phyloP scores from a whole-genome alignment of 257 asterid genomes.

The Paulownia fortunei region DNA sequence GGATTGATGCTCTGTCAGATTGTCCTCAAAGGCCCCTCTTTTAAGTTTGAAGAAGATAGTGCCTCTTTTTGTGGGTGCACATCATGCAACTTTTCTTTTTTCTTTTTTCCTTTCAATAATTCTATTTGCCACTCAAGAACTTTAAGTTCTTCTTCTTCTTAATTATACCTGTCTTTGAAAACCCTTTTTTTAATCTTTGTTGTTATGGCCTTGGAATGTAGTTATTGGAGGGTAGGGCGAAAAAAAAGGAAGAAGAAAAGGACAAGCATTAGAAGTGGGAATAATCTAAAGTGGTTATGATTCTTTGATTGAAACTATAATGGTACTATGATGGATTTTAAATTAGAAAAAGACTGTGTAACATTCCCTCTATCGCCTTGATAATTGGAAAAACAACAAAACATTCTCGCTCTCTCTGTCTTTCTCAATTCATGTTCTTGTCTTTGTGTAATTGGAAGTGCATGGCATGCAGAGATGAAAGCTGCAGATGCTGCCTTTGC shows the following conservation, averaged over 20 bases:
- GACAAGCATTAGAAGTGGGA: conserved; percentile 72
- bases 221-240: conserved; percentile 41
- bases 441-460: conserved; percentile 46
- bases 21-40: conserved; percentile 35
- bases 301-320: conserved; percentile 57
- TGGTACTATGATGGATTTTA: conserved; percentile 33
- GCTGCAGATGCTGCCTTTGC: conserved; percentile 35
- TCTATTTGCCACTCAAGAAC: not conserved
- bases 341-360: conserved; percentile 25
- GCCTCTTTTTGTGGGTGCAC: conserved; percentile 40
- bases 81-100: conserved; percentile 21
- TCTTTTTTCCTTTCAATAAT: conserved; percentile 14
- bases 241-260: conserved; percentile 22
- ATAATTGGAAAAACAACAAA: conserved; percentile 40
- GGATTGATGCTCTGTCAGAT: conserved; percentile 37
- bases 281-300: conserved; percentile 68
- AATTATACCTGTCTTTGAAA: conserved; percentile 30
- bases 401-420: conserved; percentile 40
- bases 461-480: conserved; percentile 45
- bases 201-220: conserved; percentile 43
- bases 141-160: not conserved
- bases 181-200: conserved; percentile 17
- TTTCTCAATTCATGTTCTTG: conserved; percentile 38
- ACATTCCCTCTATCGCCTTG: conserved; percentile 44
- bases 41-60: conserved; percentile 15